Base-by-base conservation (phyloP, 2,329 filamentous ascomycete species). In the Cladorrhinum sp. region DNA sequence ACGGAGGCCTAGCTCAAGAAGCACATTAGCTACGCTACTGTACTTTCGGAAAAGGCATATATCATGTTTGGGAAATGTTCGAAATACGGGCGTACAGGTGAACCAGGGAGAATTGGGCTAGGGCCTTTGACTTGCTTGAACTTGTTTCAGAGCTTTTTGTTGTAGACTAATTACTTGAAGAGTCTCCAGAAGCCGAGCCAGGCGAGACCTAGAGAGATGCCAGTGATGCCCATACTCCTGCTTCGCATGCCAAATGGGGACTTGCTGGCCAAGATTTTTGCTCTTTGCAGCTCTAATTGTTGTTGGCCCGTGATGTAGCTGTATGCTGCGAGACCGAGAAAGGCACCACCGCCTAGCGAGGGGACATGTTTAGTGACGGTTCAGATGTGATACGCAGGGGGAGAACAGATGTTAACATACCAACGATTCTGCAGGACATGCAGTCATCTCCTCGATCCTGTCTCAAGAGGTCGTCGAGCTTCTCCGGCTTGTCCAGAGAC, bases 291-390 rank as follows among this genome's bases (percentile, higher is more conserved):
- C 67, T 86, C 81, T 27, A 95, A 83, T 73, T 93, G 89, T 55
- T 79, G 78, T 74, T 87, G 88, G 60, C 91, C 91, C 2, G 88
- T 90, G 63, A 86, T 79, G 75, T 92, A 93, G 73, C 86, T 92
- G 75, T 93, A 95, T 1, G 81, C 86, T 2, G 86, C 90, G 16
- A 93, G 83, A 1, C 88, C 89, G 59, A 91, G 78, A 65, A 95
- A 92, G 1, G 90, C 88, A 41, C 86, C 82, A 69, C 89, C 88
- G 50, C 90, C 90, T 93, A 67, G 2, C 23, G 8, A 5, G n/a
- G 60, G 57, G 10, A 45, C 24, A 32, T 6, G 20, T 25, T 18
- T 49, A 16, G 22, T 13, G 29, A 41, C 2, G 22, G 29, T 22
- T 45, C 7, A 23, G 7, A 55, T 22, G 51, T 36, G 16, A 60